These are phyloP conservation scores for Barnettozyma californica DNA, from an alignment of 805 yeast genomes.

Conservation along the genomic window DNA sequence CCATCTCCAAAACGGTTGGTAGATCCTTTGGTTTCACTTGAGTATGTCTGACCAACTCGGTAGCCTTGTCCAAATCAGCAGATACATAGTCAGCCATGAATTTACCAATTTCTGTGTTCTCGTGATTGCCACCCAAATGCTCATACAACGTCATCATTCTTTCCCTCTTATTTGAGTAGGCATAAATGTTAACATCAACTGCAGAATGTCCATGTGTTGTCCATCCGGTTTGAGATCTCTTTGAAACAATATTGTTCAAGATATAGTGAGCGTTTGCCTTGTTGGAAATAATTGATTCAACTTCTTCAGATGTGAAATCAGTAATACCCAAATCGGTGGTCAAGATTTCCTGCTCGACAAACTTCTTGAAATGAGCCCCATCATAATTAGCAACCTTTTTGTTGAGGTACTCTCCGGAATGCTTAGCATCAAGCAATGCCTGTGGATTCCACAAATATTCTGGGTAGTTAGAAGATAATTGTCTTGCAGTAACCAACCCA, in stretches of 20 bases:
- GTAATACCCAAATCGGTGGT: slow-evolving; percentile 61
- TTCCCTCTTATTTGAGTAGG: slow-evolving; percentile 53
- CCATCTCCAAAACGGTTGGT: slow-evolving; percentile 2
- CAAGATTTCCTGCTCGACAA: slow-evolving; percentile 49
- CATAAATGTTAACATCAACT: slow-evolving; percentile 91
- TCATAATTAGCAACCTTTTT: slow-evolving; percentile 36
- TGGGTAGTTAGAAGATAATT: slow-evolving; percentile 63
- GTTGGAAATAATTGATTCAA: slow-evolving; percentile 35
- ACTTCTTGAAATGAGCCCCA: slow-evolving; percentile 35
- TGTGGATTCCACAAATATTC: slow-evolving; percentile 87
- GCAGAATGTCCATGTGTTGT: slow-evolving; percentile 95
- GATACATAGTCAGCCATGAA: slow-evolving; percentile 55
- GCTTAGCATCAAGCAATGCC: slow-evolving; percentile 60
- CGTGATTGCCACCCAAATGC: slow-evolving; percentile 71
- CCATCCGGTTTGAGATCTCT: slow-evolving; percentile 93
- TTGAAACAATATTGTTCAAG: slow-evolving; percentile 66
- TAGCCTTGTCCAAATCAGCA: slow-evolving; percentile 43
- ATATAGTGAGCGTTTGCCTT: slow-evolving; percentile 34
- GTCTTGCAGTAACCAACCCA: slow-evolving; percentile 85
- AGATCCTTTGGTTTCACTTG: slow-evolving; percentile 32
- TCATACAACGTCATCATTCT: slow-evolving; percentile 35
- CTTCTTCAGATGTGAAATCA: slow-evolving; percentile 53
- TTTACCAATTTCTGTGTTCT: slow-evolving; percentile 78
- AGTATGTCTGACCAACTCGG: slow-evolving; percentile 44
- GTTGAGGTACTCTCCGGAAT: slow-evolving; percentile 71